A percentile compares a stretch with the other conserved stretches of the same genome.
These are phyloP conservation scores for Solanum lignicaule DNA, from an alignment of 257 asterid species.

Conservation along the genomic window DNA sequence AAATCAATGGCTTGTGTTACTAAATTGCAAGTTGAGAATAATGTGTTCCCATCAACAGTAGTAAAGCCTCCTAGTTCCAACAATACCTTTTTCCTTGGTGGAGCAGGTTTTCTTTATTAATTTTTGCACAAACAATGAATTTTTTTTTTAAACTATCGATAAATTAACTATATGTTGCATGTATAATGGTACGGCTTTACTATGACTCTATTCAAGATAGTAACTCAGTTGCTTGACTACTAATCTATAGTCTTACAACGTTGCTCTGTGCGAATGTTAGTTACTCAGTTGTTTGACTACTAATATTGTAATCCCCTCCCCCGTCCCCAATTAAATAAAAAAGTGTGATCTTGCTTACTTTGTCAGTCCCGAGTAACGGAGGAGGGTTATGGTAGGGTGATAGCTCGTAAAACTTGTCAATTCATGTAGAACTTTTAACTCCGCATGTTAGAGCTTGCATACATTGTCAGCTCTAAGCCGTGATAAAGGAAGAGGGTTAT, in stretches of 20 bases:
- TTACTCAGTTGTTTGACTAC: background rate
- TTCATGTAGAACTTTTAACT: background rate
- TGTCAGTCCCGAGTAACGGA: background rate
- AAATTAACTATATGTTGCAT: background rate
- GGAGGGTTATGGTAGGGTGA: background rate
- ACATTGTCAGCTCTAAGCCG: background rate
- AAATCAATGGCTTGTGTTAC: slow-evolving; percentile 27
- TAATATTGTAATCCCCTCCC: background rate
- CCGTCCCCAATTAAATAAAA: background rate
- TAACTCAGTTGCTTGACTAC: background rate
- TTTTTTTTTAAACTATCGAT: background rate
- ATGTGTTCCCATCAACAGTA: slow-evolving; percentile 37
- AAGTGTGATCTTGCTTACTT: background rate
- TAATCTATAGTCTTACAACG: background rate
- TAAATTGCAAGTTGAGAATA: slow-evolving; percentile 40
- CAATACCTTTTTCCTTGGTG: slow-evolving; percentile 60
- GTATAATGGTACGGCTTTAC: background rate
- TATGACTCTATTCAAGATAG: background rate
- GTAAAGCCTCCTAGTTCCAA: slow-evolving; percentile 56
- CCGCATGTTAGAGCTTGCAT: background rate
- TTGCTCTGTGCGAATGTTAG: background rate
- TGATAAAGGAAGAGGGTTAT: background rate
- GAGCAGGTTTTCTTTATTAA: slow-evolving; percentile 44
- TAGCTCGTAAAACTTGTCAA: background rate
- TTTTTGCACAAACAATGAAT: too few species aligned